These are phyloP conservation scores for Encephalitozoon romaleae DNA, from an alignment of 371 early-diverging fungal species.

Conservation along the genomic window DNA sequence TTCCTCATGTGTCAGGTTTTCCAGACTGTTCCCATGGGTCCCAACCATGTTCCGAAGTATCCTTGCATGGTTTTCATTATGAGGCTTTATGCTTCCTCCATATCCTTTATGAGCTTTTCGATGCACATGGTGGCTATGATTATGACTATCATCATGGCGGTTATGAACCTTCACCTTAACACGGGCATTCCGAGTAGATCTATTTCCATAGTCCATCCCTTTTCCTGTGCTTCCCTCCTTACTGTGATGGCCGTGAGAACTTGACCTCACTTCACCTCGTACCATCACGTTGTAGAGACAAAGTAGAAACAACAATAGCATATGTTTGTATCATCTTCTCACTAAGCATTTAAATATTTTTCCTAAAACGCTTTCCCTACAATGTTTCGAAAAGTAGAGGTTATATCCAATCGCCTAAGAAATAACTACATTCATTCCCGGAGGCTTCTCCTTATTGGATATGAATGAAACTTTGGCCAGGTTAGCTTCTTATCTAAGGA, in stretches of 20 bases:
- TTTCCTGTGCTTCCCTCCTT: not conserved
- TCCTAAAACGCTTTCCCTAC: slow-evolving; percentile 8
- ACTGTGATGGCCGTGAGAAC: not conserved
- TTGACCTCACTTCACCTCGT: not conserved
- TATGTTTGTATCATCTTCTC: not conserved
- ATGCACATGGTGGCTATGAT: not conserved
- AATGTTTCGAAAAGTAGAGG: not conserved
- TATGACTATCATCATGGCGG: not conserved
- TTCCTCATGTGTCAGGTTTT: not conserved
- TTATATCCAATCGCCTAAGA: not conserved
- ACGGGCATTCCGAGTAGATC: not conserved
- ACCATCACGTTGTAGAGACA: not conserved
- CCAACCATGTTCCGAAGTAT: not conserved
- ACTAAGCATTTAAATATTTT: slow-evolving; percentile 9
- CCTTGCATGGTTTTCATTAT: not conserved
- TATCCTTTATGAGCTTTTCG: not conserved
- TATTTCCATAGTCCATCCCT: slow-evolving; percentile 7
- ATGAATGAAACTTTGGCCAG: not conserved
- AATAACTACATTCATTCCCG: not conserved
- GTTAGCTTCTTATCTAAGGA: not conserved
- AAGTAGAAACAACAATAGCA: slow-evolving; percentile 14
- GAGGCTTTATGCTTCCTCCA: not conserved
- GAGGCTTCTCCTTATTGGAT: not conserved
- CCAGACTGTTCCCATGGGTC: not conserved
- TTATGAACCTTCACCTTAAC: not conserved